These are phyloP conservation scores for Pythium vanterpoolii DNA, from an alignment of 352 stramenopile species.

Conservation along the genomic window DNA sequence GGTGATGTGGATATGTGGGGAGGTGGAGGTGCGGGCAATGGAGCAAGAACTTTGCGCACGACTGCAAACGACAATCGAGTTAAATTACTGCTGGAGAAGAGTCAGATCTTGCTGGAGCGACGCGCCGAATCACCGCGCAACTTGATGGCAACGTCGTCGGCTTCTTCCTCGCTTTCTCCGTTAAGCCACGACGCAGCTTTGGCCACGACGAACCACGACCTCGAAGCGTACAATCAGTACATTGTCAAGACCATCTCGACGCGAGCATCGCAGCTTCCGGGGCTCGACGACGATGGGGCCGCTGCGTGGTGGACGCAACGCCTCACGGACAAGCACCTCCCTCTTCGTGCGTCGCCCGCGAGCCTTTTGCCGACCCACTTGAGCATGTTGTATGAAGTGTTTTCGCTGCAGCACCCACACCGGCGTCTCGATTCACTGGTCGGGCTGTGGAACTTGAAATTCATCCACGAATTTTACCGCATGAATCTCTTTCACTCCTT, in stretches of 20 bases:
- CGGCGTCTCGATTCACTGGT: constrained; percentile 28
- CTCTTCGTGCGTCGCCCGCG: constrained; percentile 12
- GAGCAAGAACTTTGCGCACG: constrained; percentile 3
- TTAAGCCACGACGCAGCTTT: not conserved
- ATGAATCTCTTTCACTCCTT: constrained; percentile 15
- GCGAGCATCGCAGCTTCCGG: too few species aligned
- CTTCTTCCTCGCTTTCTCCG: not conserved
- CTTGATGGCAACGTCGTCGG: not conserved
- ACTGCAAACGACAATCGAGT: constrained; percentile 59
- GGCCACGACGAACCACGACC: not conserved
- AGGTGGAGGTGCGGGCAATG: not conserved
- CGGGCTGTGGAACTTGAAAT: constrained; percentile 42
- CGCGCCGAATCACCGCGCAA: constrained; percentile 17
- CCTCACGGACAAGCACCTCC: constrained; percentile 27
- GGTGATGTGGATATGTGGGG: constrained; percentile 1
- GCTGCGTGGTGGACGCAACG: constrained; percentile 28
- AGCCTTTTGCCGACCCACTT: constrained; percentile 28
- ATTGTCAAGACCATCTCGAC: not conserved
- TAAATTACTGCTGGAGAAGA: constrained; percentile 50
- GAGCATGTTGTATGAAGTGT: constrained; percentile 54
- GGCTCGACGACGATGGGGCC: constrained; percentile 4
- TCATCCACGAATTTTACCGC: constrained; percentile 32
- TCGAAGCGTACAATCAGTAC: constrained; percentile 3
- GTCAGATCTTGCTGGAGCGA: constrained; percentile 61
- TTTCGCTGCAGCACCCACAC: constrained; percentile 40